Percentiles rank a stretch among this genome's conserved stretches.
Evolutionary conservation across 371 early-diverging fungal species (phyloP).

Genomic region (Mucor racemosus): DNA sequence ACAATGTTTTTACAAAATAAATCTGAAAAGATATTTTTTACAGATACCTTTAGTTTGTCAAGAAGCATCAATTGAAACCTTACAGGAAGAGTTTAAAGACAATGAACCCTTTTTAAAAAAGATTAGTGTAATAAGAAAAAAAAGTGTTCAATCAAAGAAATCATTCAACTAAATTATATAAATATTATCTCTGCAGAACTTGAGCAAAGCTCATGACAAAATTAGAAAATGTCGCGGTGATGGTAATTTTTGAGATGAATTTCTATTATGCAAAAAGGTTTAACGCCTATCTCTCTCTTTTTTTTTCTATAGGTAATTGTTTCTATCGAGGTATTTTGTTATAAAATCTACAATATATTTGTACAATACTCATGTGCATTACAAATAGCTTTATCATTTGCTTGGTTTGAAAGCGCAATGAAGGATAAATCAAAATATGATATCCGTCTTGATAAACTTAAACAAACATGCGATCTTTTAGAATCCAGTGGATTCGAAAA

Average conservation of each 20-base stretch:
- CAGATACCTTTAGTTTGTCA: conserved; percentile 63
- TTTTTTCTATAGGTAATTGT: conserved; percentile 60
- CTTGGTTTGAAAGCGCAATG: conserved; percentile 68
- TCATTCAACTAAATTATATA: too few species aligned
- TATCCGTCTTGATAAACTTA: conserved; percentile 43
- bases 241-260: conserved; percentile 47
- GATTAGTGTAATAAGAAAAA: conserved; percentile 47
- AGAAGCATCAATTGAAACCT: conserved; percentile 49
- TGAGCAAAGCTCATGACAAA: conserved; percentile 51
- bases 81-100: conserved; percentile 63
- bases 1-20: not conserved
- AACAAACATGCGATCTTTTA: conserved; percentile 54
- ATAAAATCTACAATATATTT: not conserved
- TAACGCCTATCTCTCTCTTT: not conserved
- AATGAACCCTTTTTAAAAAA: conserved; percentile 61
- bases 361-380: not conserved
- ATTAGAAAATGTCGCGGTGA: conserved; percentile 74
- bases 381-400: conserved; percentile 64
- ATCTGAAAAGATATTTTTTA: conserved; percentile 5
- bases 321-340: conserved; percentile 66
- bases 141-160: not conserved
- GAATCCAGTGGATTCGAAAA: conserved; percentile 58
- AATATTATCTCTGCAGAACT: conserved; percentile 43
- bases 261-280: not conserved
- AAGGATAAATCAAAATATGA: conserved; percentile 34